Conservation (phyloP, 148 eudicot genomes). For the Camellia sinensis region DNA sequence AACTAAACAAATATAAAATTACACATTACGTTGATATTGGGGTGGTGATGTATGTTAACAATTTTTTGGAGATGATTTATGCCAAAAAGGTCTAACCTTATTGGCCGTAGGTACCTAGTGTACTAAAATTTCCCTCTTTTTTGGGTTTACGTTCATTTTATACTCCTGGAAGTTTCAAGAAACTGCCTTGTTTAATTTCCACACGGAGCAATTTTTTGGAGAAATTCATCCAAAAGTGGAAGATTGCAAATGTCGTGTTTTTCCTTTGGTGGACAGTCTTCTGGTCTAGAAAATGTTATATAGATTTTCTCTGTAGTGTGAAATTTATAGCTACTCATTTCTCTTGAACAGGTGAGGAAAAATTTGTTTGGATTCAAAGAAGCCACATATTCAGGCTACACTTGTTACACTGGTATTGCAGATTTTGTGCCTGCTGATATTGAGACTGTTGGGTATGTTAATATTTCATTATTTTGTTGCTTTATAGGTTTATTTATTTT, state of each 20-base stretch:
- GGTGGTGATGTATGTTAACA: background rate
- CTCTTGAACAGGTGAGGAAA: conserved; percentile 55
- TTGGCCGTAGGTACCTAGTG: background rate
- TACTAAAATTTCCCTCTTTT: background rate
- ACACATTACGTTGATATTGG: background rate
- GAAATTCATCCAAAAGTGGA: background rate
- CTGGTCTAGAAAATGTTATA: background rate
- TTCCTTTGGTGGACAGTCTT: background rate
- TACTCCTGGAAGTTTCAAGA: background rate
- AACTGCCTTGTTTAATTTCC: background rate
- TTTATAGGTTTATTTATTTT: background rate
- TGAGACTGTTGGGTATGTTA: conserved; percentile 82
- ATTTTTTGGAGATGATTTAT: background rate
- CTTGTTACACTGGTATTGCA: conserved; percentile 97
- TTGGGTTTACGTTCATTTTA: background rate
- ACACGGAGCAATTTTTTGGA: background rate
- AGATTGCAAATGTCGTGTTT: background rate
- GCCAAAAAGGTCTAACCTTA: background rate
- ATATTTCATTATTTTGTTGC: no score
- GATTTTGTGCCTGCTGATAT: conserved; percentile 96
- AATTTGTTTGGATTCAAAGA: conserved; percentile 74
- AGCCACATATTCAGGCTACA: conserved; percentile 84
- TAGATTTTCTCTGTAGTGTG: background rate
- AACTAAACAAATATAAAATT: background rate
- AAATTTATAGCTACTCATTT: conserved; percentile 3